Conservation (phyloP, 2,329 filamentous ascomycete species). For the Ophiostoma himal-ulmi region DNA sequence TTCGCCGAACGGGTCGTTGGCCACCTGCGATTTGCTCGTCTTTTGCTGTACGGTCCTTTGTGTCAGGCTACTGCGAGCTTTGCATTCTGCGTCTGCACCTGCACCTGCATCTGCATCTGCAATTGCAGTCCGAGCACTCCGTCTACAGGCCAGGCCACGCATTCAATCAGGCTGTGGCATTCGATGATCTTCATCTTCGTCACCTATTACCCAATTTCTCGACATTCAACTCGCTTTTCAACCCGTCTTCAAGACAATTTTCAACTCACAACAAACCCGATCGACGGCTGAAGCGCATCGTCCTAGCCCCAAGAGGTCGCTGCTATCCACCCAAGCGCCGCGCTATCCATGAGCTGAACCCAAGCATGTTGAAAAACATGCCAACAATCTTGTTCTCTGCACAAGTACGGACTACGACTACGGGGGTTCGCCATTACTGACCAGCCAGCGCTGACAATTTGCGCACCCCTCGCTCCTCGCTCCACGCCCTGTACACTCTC, state of each 20-base stretch:
- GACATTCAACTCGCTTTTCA: background rate
- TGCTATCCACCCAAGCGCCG: constrained; percentile 10
- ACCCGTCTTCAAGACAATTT: background rate
- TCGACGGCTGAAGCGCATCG: constrained; percentile 16
- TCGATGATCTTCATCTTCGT: background rate
- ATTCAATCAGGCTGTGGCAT: background rate
- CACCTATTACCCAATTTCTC: background rate
- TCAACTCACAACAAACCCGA: background rate
- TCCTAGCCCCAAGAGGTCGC: constrained; percentile 6
- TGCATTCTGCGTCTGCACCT: background rate
- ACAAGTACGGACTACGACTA: constrained; percentile 6
- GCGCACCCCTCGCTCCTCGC: background rate
- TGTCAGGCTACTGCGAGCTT: background rate
- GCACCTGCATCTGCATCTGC: background rate
- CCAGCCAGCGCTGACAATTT: constrained; percentile 10
- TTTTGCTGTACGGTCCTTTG: constrained; percentile 7
- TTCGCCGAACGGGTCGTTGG: constrained; percentile 18
- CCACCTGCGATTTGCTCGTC: constrained; percentile 5
- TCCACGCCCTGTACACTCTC: constrained; percentile 3
- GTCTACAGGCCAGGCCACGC: background rate
- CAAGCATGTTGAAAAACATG: background rate
- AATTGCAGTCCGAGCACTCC: background rate
- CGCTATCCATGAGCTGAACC: constrained; percentile 13
- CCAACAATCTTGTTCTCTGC: background rate
- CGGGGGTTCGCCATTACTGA: background rate